Conservation (phyloP, 345 rosid species). For the Dovyalis caffra region DNA sequence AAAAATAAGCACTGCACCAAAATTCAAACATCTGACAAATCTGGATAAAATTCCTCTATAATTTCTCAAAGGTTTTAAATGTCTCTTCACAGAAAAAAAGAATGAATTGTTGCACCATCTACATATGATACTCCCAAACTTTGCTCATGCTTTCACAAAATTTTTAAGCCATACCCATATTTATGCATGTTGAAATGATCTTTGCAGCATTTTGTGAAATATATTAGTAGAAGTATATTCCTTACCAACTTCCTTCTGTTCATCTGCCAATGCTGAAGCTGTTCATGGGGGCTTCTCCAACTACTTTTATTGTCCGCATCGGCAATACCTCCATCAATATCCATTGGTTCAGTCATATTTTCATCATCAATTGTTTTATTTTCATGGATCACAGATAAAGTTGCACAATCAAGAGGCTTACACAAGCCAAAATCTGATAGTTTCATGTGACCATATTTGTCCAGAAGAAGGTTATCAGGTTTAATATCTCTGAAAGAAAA, state of each 20-base stretch:
- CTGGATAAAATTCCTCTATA: background rate
- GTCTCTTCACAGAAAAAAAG: background rate
- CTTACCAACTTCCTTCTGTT: constrained; percentile 91
- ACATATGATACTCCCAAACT: background rate
- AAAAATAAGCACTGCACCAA: background rate
- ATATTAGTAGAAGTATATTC: background rate
- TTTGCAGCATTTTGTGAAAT: background rate
- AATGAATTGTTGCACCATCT: background rate
- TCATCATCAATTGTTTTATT: constrained; percentile 68
- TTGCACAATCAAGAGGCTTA: constrained; percentile 90
- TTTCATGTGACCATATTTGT: constrained; percentile 96
- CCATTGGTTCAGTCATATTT: constrained; percentile 70
- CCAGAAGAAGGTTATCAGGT: constrained; percentile 94
- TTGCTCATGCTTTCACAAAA: background rate
- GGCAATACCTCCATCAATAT: constrained; percentile 73
- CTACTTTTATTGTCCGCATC: constrained; percentile 72
- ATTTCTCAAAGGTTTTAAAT: background rate
- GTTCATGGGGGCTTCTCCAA: constrained; percentile 89
- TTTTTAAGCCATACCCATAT: background rate
- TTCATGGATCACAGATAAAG: constrained; percentile 77
- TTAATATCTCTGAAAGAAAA: constrained; percentile 75
- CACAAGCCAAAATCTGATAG: constrained; percentile 97
- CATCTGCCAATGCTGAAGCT: constrained; percentile 99
- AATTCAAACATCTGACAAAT: background rate
- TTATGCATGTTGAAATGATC: no score